Evolutionary conservation across 2,329 filamentous ascomycete species (phyloP).

Genomic region (Podosphaera fusca): DNA sequence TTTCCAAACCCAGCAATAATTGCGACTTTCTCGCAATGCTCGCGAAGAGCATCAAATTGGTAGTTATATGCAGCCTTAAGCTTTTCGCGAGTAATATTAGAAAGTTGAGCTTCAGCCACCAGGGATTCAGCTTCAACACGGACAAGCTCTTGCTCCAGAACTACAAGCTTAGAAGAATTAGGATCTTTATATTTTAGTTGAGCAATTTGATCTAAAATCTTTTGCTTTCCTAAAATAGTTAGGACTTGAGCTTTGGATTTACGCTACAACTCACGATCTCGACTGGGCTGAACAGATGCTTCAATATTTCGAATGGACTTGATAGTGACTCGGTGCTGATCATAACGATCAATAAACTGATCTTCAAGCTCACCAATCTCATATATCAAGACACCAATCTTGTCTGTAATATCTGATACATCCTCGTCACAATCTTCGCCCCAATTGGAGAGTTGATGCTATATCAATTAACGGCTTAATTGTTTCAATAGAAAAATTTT

Average conservation of each 20-base stretch:
- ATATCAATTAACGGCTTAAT: slow-evolving; percentile 5
- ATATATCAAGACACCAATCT: slow-evolving; percentile 89
- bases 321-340: slow-evolving; percentile 96
- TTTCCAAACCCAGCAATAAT: slow-evolving; percentile 96
- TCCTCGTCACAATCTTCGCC: slow-evolving; percentile 90
- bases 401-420: slow-evolving; percentile 96
- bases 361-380: slow-evolving; percentile 83
- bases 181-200: slow-evolving; percentile 99
- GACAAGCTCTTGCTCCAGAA: slow-evolving; percentile 94
- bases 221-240: slow-evolving; percentile 58
- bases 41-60: slow-evolving; percentile 90
- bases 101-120: slow-evolving; percentile 90
- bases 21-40: slow-evolving; percentile 95
- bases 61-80: slow-evolving; percentile 95
- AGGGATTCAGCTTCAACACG: slow-evolving; percentile 97
- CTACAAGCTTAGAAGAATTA: slow-evolving; percentile 90
- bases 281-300: slow-evolving; percentile 89
- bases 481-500: slow-evolving; percentile 10
- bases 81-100: slow-evolving; percentile 98
- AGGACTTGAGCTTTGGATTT: slow-evolving; percentile 3
- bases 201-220: slow-evolving; percentile 95
- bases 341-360: slow-evolving; percentile 94
- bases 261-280: slow-evolving; percentile 49
- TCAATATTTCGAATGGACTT: slow-evolving; percentile 99
- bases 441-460: slow-evolving; percentile 99